These are phyloP conservation scores for Eucalyptus caleyi DNA, from an alignment of 345 rosid species.

Conservation along the genomic window DNA sequence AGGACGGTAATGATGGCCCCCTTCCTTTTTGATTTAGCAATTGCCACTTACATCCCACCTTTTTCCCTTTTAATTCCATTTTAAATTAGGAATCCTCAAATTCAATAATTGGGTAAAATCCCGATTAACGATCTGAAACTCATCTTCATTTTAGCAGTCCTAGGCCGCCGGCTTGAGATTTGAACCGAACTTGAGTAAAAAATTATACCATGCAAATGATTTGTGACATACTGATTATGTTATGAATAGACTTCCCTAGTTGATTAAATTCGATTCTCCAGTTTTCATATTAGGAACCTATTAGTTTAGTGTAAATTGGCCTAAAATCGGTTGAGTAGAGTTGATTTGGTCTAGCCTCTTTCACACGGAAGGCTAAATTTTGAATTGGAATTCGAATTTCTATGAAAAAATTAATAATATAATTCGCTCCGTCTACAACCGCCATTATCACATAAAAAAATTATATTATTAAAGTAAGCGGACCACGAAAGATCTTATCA, in stretches of 20 bases:
- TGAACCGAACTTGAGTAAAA: rapidly evolving
- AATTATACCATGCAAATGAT: background rate
- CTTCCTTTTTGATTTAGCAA: background rate
- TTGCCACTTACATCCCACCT: background rate
- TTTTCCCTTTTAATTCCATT: background rate
- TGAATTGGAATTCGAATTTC: background rate
- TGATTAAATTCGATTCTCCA: background rate
- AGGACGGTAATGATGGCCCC: background rate
- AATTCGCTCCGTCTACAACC: background rate
- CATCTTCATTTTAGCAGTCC: rapidly evolving
- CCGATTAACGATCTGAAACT: no score
- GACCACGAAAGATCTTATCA: background rate
- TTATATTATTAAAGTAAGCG: background rate
- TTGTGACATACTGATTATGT: background rate
- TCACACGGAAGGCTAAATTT: background rate
- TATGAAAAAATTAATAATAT: background rate
- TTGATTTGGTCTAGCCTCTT: rapidly evolving
- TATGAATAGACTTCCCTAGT: background rate
- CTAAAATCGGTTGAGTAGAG: background rate
- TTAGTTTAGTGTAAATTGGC: rapidly evolving
- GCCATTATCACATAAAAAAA: background rate
- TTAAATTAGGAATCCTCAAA: background rate
- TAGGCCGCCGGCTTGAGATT: background rate
- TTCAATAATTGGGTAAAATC: background rate
- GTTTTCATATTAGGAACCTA: background rate